phyloP scores from a whole-genome alignment of 768 basidiomycete species.

The Suillus subalutaceus region DNA sequence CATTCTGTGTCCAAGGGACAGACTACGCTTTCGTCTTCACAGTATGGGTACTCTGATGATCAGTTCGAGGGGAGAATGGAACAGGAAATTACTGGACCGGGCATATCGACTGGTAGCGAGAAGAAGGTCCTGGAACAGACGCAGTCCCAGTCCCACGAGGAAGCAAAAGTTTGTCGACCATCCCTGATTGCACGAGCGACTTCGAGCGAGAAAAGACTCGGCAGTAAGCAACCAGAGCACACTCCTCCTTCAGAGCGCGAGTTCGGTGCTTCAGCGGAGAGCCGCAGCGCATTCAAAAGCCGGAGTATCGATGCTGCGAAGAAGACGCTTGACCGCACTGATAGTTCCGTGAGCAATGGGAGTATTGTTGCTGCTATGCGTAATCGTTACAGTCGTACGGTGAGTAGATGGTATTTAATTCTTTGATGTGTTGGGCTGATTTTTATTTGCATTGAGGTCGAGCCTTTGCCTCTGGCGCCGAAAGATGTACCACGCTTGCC shows the following conservation, averaged over 20 bases:
- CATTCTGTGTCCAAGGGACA: constrained; percentile 13
- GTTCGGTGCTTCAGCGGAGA: constrained; percentile 33
- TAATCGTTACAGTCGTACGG: constrained; percentile 59
- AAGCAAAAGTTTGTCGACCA: constrained; percentile 21
- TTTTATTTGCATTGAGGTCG: constrained; percentile 40
- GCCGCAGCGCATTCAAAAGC: constrained; percentile 24
- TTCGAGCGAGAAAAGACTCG: constrained; percentile 20
- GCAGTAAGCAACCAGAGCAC: constrained; percentile 24
- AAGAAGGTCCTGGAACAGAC: neutral
- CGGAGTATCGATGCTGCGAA: constrained; percentile 35
- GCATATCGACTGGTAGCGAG: constrained; percentile 4
- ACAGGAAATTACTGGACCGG: constrained; percentile 4
- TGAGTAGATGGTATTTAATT: constrained; percentile 36
- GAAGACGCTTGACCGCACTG: constrained; percentile 48
- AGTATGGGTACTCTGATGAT: constrained; percentile 11
- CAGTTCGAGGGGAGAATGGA: neutral
- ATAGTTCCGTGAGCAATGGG: constrained; percentile 55
- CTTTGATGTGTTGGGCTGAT: constrained; percentile 6
- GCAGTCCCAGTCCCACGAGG: neutral
- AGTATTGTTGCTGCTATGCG: constrained; percentile 73
- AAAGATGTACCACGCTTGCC: constrained; percentile 68
- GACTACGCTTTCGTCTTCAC: constrained; percentile 10
- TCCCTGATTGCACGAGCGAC: constrained; percentile 25
- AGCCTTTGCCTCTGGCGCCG: constrained; percentile 53
- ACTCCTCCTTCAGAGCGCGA: constrained; percentile 31